A percentile compares a stretch with the other conserved stretches of the same genome.
Conservation (phyloP, 768 basidiomycete species). For the Pleurotus tuber-regium region DNA sequence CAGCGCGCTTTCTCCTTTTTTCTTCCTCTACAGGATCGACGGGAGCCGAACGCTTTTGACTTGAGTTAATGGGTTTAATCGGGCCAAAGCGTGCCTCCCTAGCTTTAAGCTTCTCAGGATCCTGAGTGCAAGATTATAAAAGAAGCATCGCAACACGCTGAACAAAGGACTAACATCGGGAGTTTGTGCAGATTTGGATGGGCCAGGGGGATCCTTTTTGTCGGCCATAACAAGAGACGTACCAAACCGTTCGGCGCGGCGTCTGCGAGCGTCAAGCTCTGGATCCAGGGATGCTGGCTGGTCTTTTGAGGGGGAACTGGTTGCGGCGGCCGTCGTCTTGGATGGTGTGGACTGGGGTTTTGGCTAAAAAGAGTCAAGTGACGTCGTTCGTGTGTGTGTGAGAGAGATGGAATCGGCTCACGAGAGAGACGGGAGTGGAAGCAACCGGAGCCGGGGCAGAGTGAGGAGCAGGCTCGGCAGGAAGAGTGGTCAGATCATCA, state of each 20-base stretch:
- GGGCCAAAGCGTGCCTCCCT: conserved; percentile 58
- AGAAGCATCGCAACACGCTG: not conserved
- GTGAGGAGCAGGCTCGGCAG: conserved; percentile 15
- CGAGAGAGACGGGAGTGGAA: conserved; percentile 3
- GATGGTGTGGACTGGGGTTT: not conserved
- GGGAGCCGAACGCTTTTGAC: conserved; percentile 32
- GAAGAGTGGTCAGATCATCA: conserved; percentile 24
- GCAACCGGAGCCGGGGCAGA: conserved; percentile 8
- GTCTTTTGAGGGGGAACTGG: conserved; percentile 11
- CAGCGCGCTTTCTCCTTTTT: conserved; percentile 58
- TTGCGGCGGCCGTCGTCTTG: not conserved
- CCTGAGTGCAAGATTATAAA: conserved; percentile 28
- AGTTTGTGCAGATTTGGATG: conserved; percentile 12
- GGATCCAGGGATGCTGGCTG: conserved; percentile 30
- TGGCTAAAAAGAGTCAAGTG: not conserved
- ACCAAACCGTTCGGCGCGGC: conserved; percentile 69
- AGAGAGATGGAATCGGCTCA: not conserved
- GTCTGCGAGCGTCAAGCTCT: conserved; percentile 56
- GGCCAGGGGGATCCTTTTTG: conserved; percentile 19
- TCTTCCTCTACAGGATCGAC: conserved; percentile 60
- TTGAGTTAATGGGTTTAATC: conserved; percentile 7
- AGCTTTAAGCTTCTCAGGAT: conserved; percentile 44
- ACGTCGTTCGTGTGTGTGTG: not conserved
- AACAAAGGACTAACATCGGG: conserved; percentile 24
- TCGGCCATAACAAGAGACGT: conserved; percentile 52